Conservation (phyloP, 2,329 filamentous ascomycete species). For the Sclerotinia trifoliorum region DNA sequence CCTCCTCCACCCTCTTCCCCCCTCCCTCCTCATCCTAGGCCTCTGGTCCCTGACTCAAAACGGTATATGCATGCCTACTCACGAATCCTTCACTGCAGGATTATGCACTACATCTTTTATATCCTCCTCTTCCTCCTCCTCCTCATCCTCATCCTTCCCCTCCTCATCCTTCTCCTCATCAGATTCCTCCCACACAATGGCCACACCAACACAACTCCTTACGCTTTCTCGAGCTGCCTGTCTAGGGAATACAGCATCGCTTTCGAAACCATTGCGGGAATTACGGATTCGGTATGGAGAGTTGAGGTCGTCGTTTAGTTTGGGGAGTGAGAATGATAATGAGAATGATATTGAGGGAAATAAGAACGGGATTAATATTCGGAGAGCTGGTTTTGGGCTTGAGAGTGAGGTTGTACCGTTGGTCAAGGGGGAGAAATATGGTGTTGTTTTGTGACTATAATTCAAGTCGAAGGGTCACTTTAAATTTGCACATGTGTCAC, state of each 20-base stretch:
- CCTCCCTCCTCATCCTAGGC: constrained; percentile 26
- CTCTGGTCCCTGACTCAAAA: neutral
- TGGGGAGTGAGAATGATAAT: no score
- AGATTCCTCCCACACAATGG: neutral
- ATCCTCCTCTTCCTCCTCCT: neutral
- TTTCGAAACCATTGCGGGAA: neutral
- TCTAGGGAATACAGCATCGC: neutral
- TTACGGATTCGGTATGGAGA: neutral
- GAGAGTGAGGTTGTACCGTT: neutral
- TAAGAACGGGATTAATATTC: neutral
- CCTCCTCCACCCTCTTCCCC: constrained; percentile 31
- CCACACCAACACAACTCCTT: neutral
- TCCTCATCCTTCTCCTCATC: neutral
- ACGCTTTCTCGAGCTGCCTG: neutral
- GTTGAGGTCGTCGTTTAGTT: no score
- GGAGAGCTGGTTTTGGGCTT: neutral
- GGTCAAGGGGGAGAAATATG: neutral
- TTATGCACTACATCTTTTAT: neutral
- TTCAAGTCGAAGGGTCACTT: neutral
- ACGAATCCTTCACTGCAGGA: neutral
- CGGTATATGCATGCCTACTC: neutral
- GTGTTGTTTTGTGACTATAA: neutral
- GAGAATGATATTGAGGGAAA: no score
- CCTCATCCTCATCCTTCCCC: neutral
- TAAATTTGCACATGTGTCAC: neutral